phyloP scores from a whole-genome alignment of 768 basidiomycete genomes.

The Rhizopogon vulgaris region DNA sequence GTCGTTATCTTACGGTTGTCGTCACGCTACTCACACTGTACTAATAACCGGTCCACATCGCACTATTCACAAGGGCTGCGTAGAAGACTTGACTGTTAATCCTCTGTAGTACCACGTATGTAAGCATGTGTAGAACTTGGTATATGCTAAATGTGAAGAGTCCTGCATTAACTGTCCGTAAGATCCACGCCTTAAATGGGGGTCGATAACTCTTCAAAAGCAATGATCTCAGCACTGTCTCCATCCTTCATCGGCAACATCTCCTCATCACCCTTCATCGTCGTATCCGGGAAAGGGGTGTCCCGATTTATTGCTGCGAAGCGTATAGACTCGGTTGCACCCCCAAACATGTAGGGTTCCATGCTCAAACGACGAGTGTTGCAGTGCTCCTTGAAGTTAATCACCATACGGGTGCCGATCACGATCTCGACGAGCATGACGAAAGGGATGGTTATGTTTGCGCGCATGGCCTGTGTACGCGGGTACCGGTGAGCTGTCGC shows the following conservation, averaged over 20 bases:
- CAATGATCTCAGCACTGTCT: not conserved
- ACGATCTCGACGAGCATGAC: constrained; percentile 26
- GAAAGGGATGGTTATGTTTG: constrained; percentile 25
- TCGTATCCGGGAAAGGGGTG: constrained; percentile 4
- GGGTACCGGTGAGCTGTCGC: not conserved
- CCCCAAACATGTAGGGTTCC: constrained; percentile 4
- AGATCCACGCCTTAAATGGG: not conserved
- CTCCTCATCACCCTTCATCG: constrained; percentile 8
- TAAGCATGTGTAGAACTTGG: not conserved
- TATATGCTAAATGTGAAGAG: not conserved
- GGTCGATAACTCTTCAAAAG: not conserved
- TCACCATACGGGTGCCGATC: constrained; percentile 25
- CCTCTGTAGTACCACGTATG: not conserved
- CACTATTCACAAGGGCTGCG: not conserved
- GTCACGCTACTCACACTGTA: not conserved
- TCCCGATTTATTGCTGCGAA: constrained; percentile 7
- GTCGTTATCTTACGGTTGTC: not conserved
- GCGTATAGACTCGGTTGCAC: constrained; percentile 11
- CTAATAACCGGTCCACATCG: not conserved
- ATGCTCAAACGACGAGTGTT: constrained; percentile 5
- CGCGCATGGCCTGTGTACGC: constrained; percentile 14
- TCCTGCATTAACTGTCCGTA: no score
- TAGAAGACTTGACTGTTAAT: not conserved
- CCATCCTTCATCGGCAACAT: not conserved
- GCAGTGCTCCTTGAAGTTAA: constrained; percentile 26